phyloP scores from a whole-genome alignment of 768 basidiomycete genomes.

The Russula olivacea region DNA sequence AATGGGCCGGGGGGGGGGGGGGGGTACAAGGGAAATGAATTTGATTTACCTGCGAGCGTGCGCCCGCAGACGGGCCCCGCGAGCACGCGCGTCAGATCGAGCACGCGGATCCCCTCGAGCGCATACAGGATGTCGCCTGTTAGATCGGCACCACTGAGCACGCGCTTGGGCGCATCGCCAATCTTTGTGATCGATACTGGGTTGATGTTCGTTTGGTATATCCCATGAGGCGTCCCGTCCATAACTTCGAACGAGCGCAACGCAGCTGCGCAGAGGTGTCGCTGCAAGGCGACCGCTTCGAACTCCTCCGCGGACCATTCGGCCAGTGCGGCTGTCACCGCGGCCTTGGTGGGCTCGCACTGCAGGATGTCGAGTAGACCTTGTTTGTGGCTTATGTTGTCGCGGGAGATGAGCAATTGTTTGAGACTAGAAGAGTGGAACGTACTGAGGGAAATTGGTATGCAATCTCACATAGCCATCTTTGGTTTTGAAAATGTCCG shows the following conservation, averaged over 20 bases:
- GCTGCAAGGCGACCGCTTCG: slow-evolving; percentile 15
- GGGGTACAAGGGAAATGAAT: not conserved
- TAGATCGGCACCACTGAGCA: slow-evolving; percentile 6
- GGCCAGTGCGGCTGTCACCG: slow-evolving; percentile 15
- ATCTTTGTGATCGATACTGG: slow-evolving; percentile 44
- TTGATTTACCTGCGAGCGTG: slow-evolving; percentile 45
- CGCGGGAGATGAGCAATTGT: not conserved
- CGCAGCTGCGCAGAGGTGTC: slow-evolving; percentile 20
- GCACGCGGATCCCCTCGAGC: slow-evolving; percentile 45
- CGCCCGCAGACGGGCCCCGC: slow-evolving; percentile 54
- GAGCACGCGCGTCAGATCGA: slow-evolving; percentile 56
- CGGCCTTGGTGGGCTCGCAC: slow-evolving; percentile 17
- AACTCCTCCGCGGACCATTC: slow-evolving; percentile 22
- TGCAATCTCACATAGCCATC: slow-evolving; percentile 51
- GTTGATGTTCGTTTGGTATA: slow-evolving; percentile 35
- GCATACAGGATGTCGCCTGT: slow-evolving; percentile 29
- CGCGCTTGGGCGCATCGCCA: slow-evolving; percentile 42
- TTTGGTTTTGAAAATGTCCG: slow-evolving; percentile 50
- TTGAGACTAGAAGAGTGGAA: not conserved
- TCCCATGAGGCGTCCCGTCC: slow-evolving; percentile 45
- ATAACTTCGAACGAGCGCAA: slow-evolving; percentile 46
- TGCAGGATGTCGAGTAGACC: slow-evolving; percentile 23
- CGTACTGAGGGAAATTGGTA: slow-evolving; percentile 60
- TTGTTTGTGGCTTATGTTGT: slow-evolving; percentile 29
- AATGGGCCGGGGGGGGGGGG: no score